Base-by-base conservation (phyloP, 805 yeast genomes). In the Zygosaccharomyces rouxii region DNA sequence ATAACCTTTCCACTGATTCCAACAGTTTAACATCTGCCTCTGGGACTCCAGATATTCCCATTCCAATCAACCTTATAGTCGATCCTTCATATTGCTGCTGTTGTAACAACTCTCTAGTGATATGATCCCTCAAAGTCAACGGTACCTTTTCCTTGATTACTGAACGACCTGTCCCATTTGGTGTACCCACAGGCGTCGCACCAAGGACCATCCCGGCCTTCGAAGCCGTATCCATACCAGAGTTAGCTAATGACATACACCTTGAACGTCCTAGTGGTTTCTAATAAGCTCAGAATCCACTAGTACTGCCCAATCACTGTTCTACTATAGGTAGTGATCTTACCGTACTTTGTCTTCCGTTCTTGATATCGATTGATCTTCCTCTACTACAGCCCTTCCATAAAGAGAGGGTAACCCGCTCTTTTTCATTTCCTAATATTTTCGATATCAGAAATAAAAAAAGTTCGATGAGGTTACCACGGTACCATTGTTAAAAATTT, bases 1-100 rank as follows among this genome's bases (percentile, higher is more conserved):
- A 76, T 7, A 84, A 66, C 55, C 81, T 74, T 48, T 76, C 78
- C 4, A 77, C 72, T 10, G 60, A 55, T 42, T 59, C 35, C 21
- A 78, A 55, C 29, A 70, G 41, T 4, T 69, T 70, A 1, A 75
- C 60, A 21, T 73, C 70, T 2, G 64, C 68, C 3, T 63, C 63
- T 0, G 79, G 71, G 1, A 78, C 48, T 1, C 67, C 56, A 9
- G 66, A 57, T 9, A 76, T 66, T 10, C 70, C 69, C 40, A 73
- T 56, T 10, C 69, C 74, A 5, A 68, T 67, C 42, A 75, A 63
- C 52, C 71, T 72, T 46, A 75, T 61, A 5, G 67, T 70, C 3
- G 56, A 48, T 4, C 51, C 43, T 19, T 50, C 46, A 14, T 49
- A 54, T n/a, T 44, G 53, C 40, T 48, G 53, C 35, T 54, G 59